These are phyloP conservation scores for Apiospora aurea DNA, from an alignment of 2,329 filamentous ascomycete species.

Conservation along the genomic window DNA sequence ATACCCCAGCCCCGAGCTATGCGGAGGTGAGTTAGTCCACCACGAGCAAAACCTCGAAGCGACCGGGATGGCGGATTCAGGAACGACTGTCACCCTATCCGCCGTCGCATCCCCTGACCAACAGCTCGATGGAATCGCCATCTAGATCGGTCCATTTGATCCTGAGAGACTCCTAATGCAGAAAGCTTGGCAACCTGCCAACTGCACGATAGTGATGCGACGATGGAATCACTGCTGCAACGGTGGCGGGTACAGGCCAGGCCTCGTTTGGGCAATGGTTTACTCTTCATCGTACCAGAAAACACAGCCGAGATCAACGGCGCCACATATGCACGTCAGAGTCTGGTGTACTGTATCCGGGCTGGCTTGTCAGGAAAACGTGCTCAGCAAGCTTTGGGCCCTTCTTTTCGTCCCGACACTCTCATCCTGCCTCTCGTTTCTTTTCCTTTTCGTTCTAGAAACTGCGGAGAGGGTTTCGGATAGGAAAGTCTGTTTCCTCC, in stretches of 20 bases:
- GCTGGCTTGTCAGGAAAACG: background rate
- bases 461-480: constrained; percentile 1
- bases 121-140: background rate
- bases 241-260: background rate
- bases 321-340: background rate
- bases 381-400: background rate
- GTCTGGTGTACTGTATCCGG: background rate
- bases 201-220: background rate
- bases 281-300: background rate
- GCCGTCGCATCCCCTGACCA: background rate
- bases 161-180: background rate
- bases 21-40: background rate
- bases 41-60: background rate
- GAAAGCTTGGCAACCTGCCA: background rate
- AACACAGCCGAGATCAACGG: background rate
- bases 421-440: background rate
- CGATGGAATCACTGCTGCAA: background rate
- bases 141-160: background rate
- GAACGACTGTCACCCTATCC: background rate
- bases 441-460: background rate
- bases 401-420: background rate
- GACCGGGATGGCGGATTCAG: background rate
- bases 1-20: background rate
- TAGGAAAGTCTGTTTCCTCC: background rate
- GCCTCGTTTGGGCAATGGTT: too few relatives aligned